These are phyloP conservation scores for Crithidia fasciculata DNA, from an alignment of 208 protist genomes.

Conservation along the genomic window DNA sequence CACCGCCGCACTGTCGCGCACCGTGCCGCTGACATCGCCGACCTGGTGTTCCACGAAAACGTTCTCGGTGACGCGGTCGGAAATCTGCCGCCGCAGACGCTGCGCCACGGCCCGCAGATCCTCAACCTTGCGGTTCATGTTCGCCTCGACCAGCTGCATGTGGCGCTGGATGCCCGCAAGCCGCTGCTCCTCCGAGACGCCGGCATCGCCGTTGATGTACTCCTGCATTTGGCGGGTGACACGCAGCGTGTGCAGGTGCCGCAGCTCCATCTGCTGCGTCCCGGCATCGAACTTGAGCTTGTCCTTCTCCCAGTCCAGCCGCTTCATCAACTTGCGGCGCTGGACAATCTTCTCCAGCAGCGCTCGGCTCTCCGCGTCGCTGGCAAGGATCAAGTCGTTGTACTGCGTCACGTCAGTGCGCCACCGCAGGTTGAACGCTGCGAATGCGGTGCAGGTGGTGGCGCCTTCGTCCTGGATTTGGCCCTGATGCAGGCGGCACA, in stretches of 20 bases:
- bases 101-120: conserved; percentile 62
- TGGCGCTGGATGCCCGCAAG: conserved; percentile 74
- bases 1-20: conserved; percentile 66
- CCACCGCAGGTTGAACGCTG: conserved; percentile 78
- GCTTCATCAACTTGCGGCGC: conserved; percentile 81
- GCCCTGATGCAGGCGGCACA: conserved; percentile 89
- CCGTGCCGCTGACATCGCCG: conserved; percentile 43
- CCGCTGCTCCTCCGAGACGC: conserved; percentile 63
- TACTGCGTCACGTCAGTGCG: conserved; percentile 65
- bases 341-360: conserved; percentile 85
- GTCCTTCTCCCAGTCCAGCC: conserved; percentile 74
- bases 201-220: conserved; percentile 83
- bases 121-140: conserved; percentile 80
- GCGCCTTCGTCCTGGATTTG: conserved; percentile 93
- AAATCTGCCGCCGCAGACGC: conserved; percentile 70
- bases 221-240: conserved; percentile 96
- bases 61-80: conserved; percentile 83
- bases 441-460: conserved; percentile 83
- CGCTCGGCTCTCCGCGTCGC: conserved; percentile 73
- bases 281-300: conserved; percentile 77
- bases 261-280: conserved; percentile 88
- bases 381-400: conserved; percentile 85
- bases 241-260: conserved; percentile 93
- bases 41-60: conserved; percentile 48
- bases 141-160: conserved; percentile 70